Percentiles rank a stretch among this genome's conserved stretches.
Evolutionary conservation across 202 grass and related monocot species (phyloP).

Genomic region (Musa balbisiana): DNA sequence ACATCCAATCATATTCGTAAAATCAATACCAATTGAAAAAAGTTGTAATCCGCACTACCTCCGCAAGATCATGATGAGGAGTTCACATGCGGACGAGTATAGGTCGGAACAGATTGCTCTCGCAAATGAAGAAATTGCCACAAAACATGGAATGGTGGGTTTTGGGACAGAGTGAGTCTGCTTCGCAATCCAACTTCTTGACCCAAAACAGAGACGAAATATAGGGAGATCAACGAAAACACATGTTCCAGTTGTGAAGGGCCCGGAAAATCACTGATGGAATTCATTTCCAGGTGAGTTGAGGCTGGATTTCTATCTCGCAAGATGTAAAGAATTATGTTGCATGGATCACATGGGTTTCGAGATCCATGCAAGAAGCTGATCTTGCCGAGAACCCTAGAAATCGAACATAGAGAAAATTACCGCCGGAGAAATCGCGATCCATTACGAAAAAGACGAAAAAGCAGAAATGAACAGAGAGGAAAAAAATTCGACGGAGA

Average conservation of each 20-base stretch:
- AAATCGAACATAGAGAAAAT: too few relatives aligned
- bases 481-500: too few relatives aligned
- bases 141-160: conserved; percentile 32
- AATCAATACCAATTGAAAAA: background rate
- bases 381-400: background rate
- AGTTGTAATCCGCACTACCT: conserved; percentile 21
- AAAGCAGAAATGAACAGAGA: too few relatives aligned
- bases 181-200: background rate
- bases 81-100: conserved; percentile 21
- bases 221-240: background rate
- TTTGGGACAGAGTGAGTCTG: conserved; percentile 85
- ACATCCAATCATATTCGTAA: background rate
- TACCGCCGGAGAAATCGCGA: too few relatives aligned
- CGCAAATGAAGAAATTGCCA: conserved; percentile 90
- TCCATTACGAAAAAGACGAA: too few relatives aligned
- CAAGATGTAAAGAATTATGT: conserved; percentile 34
- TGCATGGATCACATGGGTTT: conserved; percentile 22
- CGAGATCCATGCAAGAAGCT: conserved; percentile 64
- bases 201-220: background rate
- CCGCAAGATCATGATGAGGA: conserved; percentile 26
- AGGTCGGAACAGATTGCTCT: conserved; percentile 22
- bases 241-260: conserved; percentile 45
- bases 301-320: conserved; percentile 36
- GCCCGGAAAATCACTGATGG: conserved; percentile 49
- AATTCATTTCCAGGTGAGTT: conserved; percentile 69